These are phyloP conservation scores for Salix purpurea DNA, from an alignment of 345 rosid genomes.

Conservation along the genomic window DNA sequence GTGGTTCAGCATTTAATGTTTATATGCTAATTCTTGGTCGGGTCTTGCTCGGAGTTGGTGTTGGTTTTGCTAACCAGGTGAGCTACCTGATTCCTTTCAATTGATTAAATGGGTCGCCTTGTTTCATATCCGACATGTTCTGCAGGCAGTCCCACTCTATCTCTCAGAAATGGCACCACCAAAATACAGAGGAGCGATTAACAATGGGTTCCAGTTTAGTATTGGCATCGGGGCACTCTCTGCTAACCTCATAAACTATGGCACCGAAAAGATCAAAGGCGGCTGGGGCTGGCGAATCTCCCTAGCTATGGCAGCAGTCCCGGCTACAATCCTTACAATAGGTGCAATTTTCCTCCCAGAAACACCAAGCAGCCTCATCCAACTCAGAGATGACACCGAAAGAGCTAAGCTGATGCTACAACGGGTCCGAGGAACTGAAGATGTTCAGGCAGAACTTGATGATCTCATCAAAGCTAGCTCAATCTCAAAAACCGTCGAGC, in stretches of 20 bases:
- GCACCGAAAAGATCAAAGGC: constrained; percentile 31
- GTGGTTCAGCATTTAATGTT: constrained; percentile 55
- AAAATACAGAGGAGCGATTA: constrained; percentile 36
- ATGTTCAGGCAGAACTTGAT: constrained; percentile 36
- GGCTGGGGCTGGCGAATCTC: constrained; percentile 52
- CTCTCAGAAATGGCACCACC: constrained; percentile 50
- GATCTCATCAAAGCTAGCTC: constrained; percentile 38
- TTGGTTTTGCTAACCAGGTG: constrained; percentile 86
- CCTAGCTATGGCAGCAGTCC: constrained; percentile 36
- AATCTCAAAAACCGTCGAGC: constrained; percentile 21
- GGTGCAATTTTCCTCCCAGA: constrained; percentile 44
- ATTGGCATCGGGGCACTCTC: constrained; percentile 27
- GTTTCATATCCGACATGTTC: no score
- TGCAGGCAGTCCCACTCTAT: constrained; percentile 44
- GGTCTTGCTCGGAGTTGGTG: constrained; percentile 67
- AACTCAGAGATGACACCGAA: constrained; percentile 16
- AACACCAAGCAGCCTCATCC: constrained; percentile 46
- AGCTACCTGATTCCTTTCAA: no score
- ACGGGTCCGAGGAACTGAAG: constrained; percentile 28
- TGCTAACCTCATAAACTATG: constrained; percentile 38
- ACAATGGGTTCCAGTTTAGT: constrained; percentile 34
- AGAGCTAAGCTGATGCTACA: constrained; percentile 27
- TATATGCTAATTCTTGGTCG: constrained; percentile 72
- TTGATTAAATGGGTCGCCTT: no score
- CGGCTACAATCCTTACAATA: constrained; percentile 26